Evolutionary conservation across 495 filamentous ascomycete genomes (phyloP), one percentile per base, ranked within the genome.

Genomic region (Talaromyces borbonicus): DNA sequence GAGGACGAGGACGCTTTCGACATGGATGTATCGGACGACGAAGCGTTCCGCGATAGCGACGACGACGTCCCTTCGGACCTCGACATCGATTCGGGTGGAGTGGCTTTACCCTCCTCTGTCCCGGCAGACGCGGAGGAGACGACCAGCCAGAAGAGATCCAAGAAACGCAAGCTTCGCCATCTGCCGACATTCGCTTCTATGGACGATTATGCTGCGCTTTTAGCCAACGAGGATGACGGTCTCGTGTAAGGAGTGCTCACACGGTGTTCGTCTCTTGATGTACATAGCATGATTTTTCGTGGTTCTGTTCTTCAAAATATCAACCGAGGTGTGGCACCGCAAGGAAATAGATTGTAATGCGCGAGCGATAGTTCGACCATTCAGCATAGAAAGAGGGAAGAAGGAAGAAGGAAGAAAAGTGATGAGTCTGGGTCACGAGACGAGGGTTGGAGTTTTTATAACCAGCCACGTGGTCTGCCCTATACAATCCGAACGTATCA

Each of bases 161-260:
- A 84, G 69, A 78, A 71, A 56, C 81, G 81, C 74, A 88, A 89
- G 74, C 66, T 97, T 56, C 93, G 85, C 73, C 74, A 77, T 52
- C 69, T 98, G 50, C 92, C 92, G 3, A 93, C 79, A 0, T 98
- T 97, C 68, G 92, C 93, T 16, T 89, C 84, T 24, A 81, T 73
- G 15, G 92, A 97, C 16, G 93, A 98, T 55, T 97, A 97, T 64
- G 90, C 88, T 19, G 83, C 83, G 50, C 74, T 96, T 71, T 58
- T 98, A 54, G 85, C 72, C 9, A 78, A 70, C 43, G 87, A 88
- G 49, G 84, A 83, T 36, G 81, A 82, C 29, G 79, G 74, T 27
- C 49, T 52, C 20, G 24, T 36, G 19, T 46, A 16, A 44, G 2
- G 30, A 26, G 29, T 19, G 16, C n/a, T 22, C 11, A 14, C 15